A percentile compares a stretch with the other conserved stretches of the same genome.
phyloP scores from a whole-genome alignment of 192 early-diverging fungal genomes.

The Entophlyctis luteolus region DNA sequence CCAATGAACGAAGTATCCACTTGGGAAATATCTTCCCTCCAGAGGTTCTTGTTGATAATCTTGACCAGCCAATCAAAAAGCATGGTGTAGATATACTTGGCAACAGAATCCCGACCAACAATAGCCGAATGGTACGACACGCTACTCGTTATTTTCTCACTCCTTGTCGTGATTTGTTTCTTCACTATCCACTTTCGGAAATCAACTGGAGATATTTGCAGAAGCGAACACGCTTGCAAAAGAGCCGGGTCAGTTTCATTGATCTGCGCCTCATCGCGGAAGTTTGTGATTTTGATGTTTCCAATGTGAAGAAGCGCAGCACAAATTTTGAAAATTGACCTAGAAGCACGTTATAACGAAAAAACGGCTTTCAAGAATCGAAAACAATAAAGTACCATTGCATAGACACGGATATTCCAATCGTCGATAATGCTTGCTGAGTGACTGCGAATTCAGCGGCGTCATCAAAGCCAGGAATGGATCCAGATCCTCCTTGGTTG shows the following conservation, averaged over 20 bases:
- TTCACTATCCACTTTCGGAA: conserved; percentile 95
- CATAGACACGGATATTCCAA: conserved; percentile 76
- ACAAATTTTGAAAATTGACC: conserved; percentile 80
- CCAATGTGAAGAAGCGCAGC: conserved; percentile 95
- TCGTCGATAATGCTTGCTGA: conserved; percentile 77
- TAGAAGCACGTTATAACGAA: conserved; percentile 1
- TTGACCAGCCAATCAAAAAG: conserved; percentile 97
- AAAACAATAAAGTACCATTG: conserved; percentile 62
- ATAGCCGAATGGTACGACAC: conserved; percentile 69
- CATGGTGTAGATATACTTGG: conserved; percentile 93
- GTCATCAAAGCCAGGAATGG: conserved; percentile 86
- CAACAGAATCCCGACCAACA: conserved; percentile 86
- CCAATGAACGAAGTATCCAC: conserved; percentile 72
- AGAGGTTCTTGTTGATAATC: conserved; percentile 79
- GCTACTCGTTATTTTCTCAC: conserved; percentile 85
- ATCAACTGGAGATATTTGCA: conserved; percentile 70
- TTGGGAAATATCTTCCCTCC: conserved; percentile 49
- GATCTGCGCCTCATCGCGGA: conserved; percentile 64
- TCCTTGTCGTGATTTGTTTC: conserved; percentile 85
- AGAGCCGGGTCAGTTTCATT: conserved; percentile 74
- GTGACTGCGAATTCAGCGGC: conserved; percentile 89
- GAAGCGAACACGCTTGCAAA: conserved; percentile 59
- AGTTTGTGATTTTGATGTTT: conserved; percentile 81
- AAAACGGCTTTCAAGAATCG: neutral
- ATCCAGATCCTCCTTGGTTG: conserved; percentile 75